Percentiles rank a stretch among this genome's conserved stretches.
These are phyloP conservation scores for Mortierella sp. DNA, from an alignment of 371 early-diverging fungal species.

Conservation along the genomic window DNA sequence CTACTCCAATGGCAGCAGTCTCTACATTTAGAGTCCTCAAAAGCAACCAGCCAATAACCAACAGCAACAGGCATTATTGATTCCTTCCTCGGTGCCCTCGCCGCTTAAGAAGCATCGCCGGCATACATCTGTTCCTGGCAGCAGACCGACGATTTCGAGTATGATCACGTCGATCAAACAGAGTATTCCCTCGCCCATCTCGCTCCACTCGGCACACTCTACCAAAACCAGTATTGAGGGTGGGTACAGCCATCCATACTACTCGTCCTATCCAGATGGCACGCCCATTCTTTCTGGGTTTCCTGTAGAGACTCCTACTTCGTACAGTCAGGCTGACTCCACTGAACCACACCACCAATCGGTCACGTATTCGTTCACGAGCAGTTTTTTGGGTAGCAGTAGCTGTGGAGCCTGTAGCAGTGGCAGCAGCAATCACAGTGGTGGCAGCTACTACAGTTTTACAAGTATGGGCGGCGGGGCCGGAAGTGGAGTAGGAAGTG, in stretches of 20 bases:
- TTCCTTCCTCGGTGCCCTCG: not conserved
- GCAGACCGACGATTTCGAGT: slow-evolving; percentile 24
- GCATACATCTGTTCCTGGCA: slow-evolving; percentile 18
- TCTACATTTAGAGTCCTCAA: not conserved
- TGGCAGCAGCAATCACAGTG: not conserved
- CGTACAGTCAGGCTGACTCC: slow-evolving; percentile 25
- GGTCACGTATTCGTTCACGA: not conserved
- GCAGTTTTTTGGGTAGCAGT: not conserved
- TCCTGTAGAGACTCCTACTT: not conserved
- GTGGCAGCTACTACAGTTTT: not conserved
- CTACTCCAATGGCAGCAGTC: not conserved
- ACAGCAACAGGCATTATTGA: not conserved
- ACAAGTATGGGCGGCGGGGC: not conserved
- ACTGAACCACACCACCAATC: not conserved
- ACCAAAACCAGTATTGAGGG: not conserved
- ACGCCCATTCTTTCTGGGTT: slow-evolving; percentile 20
- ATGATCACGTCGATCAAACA: slow-evolving; percentile 37
- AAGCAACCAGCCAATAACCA: not conserved
- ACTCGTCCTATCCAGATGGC: slow-evolving; percentile 32
- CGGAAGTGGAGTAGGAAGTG: not conserved
- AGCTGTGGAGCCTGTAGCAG: not conserved
- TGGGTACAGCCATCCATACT: slow-evolving; percentile 10
- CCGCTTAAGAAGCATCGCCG: slow-evolving; percentile 25
- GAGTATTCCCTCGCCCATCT: slow-evolving; percentile 29
- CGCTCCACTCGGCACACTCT: slow-evolving; percentile 23